Percentiles rank a stretch among this genome's conserved stretches.
phyloP scores from a whole-genome alignment of 192 early-diverging fungal genomes.

The Paraglomus occultum region DNA sequence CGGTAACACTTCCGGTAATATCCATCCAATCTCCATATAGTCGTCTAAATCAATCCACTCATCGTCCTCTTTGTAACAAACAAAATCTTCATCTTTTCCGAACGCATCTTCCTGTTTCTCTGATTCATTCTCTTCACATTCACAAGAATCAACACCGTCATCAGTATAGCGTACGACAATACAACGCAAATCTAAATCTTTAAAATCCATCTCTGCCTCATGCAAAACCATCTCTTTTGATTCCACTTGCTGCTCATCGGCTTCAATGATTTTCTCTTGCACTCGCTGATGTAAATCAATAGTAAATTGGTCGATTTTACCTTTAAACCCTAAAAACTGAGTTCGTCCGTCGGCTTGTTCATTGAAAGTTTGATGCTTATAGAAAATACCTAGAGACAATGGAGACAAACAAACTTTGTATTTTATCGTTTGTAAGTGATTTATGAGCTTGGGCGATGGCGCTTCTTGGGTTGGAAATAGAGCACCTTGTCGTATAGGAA shows the following conservation, averaged over 20 bases:
- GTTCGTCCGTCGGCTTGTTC: constrained; percentile 37
- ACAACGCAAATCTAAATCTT: constrained; percentile 39
- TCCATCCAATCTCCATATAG: constrained; percentile 45
- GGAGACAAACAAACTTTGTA: constrained; percentile 40
- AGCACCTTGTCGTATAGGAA: constrained; percentile 39
- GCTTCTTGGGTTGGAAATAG: constrained; percentile 38
- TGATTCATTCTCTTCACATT: constrained; percentile 10
- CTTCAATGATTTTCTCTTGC: constrained; percentile 26
- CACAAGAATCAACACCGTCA: neutral
- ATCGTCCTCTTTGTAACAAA: constrained; percentile 10
- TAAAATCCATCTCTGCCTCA: constrained; percentile 44
- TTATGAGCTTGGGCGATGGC: constrained; percentile 38
- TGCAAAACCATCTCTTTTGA: constrained; percentile 34
- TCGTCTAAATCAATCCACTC: constrained; percentile 56
- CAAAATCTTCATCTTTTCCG: constrained; percentile 32
- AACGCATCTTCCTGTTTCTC: neutral
- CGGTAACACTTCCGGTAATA: constrained; percentile 35
- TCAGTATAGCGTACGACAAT: constrained; percentile 22
- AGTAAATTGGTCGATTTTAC: constrained; percentile 35
- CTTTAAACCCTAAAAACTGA: constrained; percentile 42
- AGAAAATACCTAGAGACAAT: constrained; percentile 39
- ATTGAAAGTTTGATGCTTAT: constrained; percentile 33
- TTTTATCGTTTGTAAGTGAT: constrained; percentile 42
- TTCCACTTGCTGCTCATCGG: constrained; percentile 36
- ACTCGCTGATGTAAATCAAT: constrained; percentile 43